Conservation (phyloP, 257 asterid genomes). For the Oldenlandia corymbosa region DNA sequence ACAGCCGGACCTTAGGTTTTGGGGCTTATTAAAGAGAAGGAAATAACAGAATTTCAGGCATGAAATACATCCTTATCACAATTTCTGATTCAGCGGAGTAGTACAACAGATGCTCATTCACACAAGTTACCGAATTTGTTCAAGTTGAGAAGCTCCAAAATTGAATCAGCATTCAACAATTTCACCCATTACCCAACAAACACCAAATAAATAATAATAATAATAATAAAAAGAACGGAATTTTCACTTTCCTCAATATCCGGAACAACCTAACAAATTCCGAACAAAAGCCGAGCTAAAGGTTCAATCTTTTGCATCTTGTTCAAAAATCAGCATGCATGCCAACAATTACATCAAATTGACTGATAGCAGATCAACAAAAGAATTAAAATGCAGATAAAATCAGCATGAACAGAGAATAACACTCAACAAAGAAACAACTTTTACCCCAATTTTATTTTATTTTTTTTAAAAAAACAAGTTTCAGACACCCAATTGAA, state of each 20-base stretch:
- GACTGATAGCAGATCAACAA: neutral
- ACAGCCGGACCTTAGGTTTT: neutral
- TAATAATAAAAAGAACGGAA: neutral
- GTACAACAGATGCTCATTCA: neutral
- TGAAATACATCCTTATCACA: neutral
- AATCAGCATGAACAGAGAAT: neutral
- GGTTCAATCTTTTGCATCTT: neutral
- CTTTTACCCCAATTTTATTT: too few relatives aligned
- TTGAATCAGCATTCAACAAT: conserved; percentile 1
- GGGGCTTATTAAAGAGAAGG: neutral
- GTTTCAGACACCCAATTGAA: neutral
- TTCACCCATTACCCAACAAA: neutral
- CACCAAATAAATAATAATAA: too few relatives aligned
- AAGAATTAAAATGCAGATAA: neutral
- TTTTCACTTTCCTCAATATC: neutral
- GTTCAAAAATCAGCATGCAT: neutral
- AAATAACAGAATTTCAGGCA: neutral
- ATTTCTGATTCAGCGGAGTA: neutral
- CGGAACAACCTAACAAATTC: neutral
- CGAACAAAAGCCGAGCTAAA: neutral
- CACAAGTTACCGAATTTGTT: too few relatives aligned
- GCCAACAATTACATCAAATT: neutral
- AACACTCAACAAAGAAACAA: neutral
- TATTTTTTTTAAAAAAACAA: too few relatives aligned
- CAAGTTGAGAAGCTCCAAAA: neutral